Conservation (phyloP, 768 basidiomycete species). For the Macrolepiota albuminosa region DNA sequence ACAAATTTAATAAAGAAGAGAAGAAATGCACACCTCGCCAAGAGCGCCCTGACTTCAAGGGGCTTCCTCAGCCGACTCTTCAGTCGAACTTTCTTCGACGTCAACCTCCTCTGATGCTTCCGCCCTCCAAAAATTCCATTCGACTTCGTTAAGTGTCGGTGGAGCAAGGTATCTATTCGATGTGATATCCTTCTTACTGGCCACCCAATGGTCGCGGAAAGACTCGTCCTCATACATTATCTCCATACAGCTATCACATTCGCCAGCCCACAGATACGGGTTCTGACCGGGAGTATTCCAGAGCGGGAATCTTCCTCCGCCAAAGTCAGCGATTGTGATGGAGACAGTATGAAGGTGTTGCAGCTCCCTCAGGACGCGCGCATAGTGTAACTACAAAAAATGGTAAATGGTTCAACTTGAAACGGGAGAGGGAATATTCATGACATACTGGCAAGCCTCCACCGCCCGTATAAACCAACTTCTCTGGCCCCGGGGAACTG, state of each 20-base stretch:
- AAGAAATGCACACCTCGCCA: neutral
- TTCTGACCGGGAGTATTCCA: conserved; percentile 16
- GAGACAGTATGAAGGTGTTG: conserved; percentile 23
- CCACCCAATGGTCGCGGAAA: conserved; percentile 26
- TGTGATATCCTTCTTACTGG: conserved; percentile 23
- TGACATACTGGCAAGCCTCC: conserved; percentile 29
- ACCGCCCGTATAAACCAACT: conserved; percentile 26
- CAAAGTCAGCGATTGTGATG: conserved; percentile 26
- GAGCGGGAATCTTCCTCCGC: conserved; percentile 14
- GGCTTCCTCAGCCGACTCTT: neutral
- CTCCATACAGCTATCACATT: conserved; percentile 32
- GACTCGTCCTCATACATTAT: conserved; percentile 28
- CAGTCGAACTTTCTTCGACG: conserved; percentile 9
- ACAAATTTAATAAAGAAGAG: neutral
- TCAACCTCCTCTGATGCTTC: conserved; percentile 15
- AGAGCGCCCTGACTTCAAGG: neutral
- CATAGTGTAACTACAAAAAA: conserved; percentile 27
- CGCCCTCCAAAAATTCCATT: conserved; percentile 25
- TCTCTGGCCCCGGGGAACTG: conserved; percentile 18
- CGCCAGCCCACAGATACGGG: conserved; percentile 29
- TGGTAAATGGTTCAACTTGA: neutral
- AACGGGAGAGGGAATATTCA: neutral
- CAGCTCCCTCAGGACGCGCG: conserved; percentile 20
- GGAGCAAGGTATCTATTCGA: conserved; percentile 20
- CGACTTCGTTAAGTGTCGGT: conserved; percentile 24